Evolutionary conservation across 352 stramenopile species (phyloP).

Genomic region (Globisporangium ultimum): DNA sequence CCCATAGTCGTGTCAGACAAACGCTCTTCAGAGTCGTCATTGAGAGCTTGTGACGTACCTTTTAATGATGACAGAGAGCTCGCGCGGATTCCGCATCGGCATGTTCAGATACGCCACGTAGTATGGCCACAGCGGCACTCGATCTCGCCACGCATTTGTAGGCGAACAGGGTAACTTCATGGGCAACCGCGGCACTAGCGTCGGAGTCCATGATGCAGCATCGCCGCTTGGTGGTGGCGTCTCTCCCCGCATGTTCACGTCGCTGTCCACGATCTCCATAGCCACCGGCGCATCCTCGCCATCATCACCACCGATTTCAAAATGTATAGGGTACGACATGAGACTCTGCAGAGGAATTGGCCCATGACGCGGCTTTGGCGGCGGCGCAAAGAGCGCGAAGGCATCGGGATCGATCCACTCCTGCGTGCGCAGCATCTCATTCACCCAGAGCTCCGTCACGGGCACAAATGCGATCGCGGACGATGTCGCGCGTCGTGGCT

Average conservation of each 20-base stretch:
- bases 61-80: slow-evolving; percentile 37
- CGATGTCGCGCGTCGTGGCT: background rate
- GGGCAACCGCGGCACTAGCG: slow-evolving; percentile 1
- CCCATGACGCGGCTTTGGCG: slow-evolving; percentile 6
- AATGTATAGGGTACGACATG: slow-evolving; percentile 40
- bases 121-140: slow-evolving; percentile 76
- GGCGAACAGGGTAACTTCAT: slow-evolving; percentile 49
- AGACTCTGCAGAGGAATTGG: background rate
- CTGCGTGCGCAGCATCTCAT: slow-evolving; percentile 33
- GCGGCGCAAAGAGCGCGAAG: slow-evolving; percentile 49
- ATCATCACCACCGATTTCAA: slow-evolving; percentile 8
- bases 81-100: slow-evolving; percentile 33
- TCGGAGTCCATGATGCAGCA: too few relatives aligned
- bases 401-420: slow-evolving; percentile 30
- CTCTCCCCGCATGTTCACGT: too few relatives aligned
- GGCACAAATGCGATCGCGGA: background rate
- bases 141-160: slow-evolving; percentile 18
- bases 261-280: too few relatives aligned
- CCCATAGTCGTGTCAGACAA: slow-evolving; percentile 5
- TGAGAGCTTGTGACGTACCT: slow-evolving; percentile 22
- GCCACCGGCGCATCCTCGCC: slow-evolving; percentile 13
- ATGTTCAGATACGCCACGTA: slow-evolving; percentile 37
- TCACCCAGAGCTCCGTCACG: slow-evolving; percentile 62
- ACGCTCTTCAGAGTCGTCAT: background rate
- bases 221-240: too few relatives aligned